phyloP scores from a whole-genome alignment of 2,329 filamentous ascomycete genomes.

The Cercospora zeae-maydis region DNA sequence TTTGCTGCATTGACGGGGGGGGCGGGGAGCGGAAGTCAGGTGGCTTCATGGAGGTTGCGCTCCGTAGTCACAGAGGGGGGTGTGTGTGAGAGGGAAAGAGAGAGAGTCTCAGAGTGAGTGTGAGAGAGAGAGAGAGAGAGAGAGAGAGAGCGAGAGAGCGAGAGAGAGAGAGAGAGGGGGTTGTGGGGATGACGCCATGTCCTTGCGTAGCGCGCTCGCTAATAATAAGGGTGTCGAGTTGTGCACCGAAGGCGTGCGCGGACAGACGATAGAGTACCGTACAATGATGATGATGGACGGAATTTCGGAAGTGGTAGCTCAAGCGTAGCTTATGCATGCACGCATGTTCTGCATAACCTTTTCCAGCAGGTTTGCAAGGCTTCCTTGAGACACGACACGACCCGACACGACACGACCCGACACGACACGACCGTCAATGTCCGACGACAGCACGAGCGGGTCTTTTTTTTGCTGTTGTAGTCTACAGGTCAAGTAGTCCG shows the following conservation, averaged over 20 bases:
- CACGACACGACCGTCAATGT: not conserved
- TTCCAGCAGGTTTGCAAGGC: not conserved
- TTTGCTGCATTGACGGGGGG: not conserved
- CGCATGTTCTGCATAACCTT: constrained; percentile 8
- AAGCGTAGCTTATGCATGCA: constrained; percentile 1
- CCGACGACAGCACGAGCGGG: not conserved
- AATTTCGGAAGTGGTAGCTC: not conserved
- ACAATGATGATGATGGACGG: too few relatives aligned
- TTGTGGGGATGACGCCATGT: not conserved
- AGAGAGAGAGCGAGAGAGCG: too few relatives aligned
- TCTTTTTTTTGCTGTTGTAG: not conserved
- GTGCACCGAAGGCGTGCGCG: not conserved
- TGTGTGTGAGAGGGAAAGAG: too few relatives aligned
- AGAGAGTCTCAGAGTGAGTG: too few relatives aligned
- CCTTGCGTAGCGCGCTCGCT: not conserved
- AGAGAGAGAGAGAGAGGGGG: not conserved
- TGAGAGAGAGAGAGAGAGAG: too few relatives aligned
- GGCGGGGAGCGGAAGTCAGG: too few relatives aligned
- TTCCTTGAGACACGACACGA: too few relatives aligned
- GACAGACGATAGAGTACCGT: too few relatives aligned
- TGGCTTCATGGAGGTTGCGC: too few relatives aligned
- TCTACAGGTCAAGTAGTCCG: too few relatives aligned
- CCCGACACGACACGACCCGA: too few relatives aligned
- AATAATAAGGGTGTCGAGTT: not conserved
- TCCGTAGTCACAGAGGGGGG: too few relatives aligned